These are phyloP conservation scores for Avicennia marina DNA, from an alignment of 257 asterid genomes.

Conservation along the genomic window DNA sequence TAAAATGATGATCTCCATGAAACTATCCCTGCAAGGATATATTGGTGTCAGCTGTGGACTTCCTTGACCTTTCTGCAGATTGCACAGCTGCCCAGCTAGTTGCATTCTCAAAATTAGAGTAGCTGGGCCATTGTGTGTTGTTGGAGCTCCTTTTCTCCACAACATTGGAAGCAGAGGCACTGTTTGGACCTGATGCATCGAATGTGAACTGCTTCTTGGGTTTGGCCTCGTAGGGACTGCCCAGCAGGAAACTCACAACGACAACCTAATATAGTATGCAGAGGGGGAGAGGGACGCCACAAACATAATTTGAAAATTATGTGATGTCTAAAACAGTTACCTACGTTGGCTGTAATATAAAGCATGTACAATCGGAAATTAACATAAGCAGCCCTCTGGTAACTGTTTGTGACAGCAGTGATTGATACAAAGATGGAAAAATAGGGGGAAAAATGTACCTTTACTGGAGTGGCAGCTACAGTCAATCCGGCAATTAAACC, in stretches of 20 bases:
- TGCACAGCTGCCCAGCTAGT: slow-evolving; percentile 38
- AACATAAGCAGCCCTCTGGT: no score
- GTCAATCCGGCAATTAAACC: slow-evolving; percentile 72
- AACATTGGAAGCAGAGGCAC: slow-evolving; percentile 27
- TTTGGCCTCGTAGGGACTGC: slow-evolving; percentile 47
- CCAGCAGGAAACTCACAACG: slow-evolving; percentile 74
- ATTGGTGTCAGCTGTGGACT: slow-evolving; percentile 60
- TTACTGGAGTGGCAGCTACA: slow-evolving; percentile 70
- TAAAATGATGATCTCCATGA: neutral
- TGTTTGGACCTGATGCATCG: slow-evolving; percentile 24
- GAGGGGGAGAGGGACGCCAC: neutral
- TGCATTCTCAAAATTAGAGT: slow-evolving; percentile 33
- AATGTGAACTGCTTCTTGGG: slow-evolving; percentile 52
- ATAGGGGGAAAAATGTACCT: slow-evolving; percentile 30
- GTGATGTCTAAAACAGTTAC: no score
- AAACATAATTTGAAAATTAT: no score
- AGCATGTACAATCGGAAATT: no score
- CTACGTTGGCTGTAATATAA: no score
- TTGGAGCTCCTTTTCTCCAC: slow-evolving; percentile 29
- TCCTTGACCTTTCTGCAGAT: slow-evolving; percentile 41
- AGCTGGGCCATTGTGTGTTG: slow-evolving; percentile 25
- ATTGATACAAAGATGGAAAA: neutral
- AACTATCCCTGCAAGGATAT: slow-evolving; percentile 55
- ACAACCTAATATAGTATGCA: slow-evolving; percentile 45
- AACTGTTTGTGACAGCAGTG: no score